Evolutionary conservation across 2,329 filamentous ascomycete genomes (phyloP).

Genomic region (Exophiala lecanii-corni): DNA sequence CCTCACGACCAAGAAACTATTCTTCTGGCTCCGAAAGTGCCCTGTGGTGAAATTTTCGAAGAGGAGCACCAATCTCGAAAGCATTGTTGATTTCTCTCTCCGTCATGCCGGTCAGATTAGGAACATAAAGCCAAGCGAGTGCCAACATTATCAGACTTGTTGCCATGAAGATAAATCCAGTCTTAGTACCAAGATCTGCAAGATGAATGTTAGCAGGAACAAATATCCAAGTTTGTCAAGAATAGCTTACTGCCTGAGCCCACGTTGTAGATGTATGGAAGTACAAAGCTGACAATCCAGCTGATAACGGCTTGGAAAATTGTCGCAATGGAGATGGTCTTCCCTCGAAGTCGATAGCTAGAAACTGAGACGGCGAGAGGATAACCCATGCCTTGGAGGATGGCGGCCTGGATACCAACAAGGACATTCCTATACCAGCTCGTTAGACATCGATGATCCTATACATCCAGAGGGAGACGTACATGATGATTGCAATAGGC

Average conservation of each 20-base stretch:
- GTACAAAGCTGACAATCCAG: not conserved
- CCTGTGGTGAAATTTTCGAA: too few species aligned
- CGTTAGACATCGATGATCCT: too few species aligned
- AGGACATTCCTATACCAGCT: not conserved
- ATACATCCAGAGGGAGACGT: too few species aligned
- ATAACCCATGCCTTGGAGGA: not conserved
- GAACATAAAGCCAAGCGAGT: not conserved
- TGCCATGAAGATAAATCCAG: not conserved
- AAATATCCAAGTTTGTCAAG: too few species aligned
- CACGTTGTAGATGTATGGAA: constrained; percentile 1
- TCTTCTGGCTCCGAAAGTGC: too few species aligned
- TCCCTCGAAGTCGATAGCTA: not conserved
- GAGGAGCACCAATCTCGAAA: too few species aligned
- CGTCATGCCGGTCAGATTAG: not conserved
- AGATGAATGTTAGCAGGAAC: too few species aligned
- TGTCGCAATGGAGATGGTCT: not conserved
- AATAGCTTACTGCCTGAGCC: too few species aligned
- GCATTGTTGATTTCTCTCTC: not conserved
- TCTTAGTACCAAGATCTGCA: not conserved
- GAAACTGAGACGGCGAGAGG: not conserved
- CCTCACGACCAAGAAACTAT: too few species aligned
- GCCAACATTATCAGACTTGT: not conserved
- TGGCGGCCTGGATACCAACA: not conserved
- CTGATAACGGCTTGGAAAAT: not conserved
- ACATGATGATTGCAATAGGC: not conserved